Conservation (phyloP, 192 early-diverging fungal species). For the Coemansia sp. region DNA sequence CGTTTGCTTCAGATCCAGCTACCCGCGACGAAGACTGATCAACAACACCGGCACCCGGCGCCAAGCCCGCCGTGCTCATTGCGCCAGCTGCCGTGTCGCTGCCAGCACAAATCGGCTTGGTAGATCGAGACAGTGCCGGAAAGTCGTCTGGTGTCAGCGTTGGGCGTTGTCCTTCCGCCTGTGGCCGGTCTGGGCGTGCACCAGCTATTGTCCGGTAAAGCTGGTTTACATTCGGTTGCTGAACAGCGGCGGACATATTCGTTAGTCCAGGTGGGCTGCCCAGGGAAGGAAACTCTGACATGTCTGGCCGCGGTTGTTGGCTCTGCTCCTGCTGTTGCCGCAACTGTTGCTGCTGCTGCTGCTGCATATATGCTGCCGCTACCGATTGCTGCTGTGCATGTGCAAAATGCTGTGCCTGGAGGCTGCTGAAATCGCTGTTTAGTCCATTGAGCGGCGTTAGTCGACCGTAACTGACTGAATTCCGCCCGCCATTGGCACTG, state of each 20-base stretch:
- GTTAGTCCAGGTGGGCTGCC: constrained; percentile 43
- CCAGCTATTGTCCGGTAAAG: constrained; percentile 40
- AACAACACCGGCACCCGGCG: constrained; percentile 13
- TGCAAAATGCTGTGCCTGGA: constrained; percentile 34
- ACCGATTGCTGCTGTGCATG: constrained; percentile 25
- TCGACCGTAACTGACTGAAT: constrained; percentile 43
- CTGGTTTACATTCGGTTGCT: constrained; percentile 30
- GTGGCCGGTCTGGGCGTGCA: constrained; percentile 16
- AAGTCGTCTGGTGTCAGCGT: constrained; percentile 42
- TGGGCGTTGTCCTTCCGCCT: constrained; percentile 13
- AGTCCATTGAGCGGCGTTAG: constrained; percentile 12
- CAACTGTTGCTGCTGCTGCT: constrained; percentile 16
- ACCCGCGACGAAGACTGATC: constrained; percentile 18
- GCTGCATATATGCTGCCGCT: constrained; percentile 31
- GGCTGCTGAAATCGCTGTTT: constrained; percentile 25
- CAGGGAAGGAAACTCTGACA: constrained; percentile 48
- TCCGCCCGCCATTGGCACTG: constrained; percentile 16
- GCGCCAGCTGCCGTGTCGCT: constrained; percentile 3
- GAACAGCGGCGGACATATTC: constrained; percentile 9
- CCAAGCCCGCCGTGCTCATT: constrained; percentile 12
- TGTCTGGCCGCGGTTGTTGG: constrained; percentile 42
- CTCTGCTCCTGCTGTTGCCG: constrained; percentile 29
- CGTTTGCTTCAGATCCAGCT: constrained; percentile 6
- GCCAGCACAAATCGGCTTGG: constrained; percentile 5
- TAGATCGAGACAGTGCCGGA: constrained; percentile 28